These are phyloP conservation scores for Torulaspora microellipsoides DNA, from an alignment of 805 yeast genomes.

Conservation along the genomic window DNA sequence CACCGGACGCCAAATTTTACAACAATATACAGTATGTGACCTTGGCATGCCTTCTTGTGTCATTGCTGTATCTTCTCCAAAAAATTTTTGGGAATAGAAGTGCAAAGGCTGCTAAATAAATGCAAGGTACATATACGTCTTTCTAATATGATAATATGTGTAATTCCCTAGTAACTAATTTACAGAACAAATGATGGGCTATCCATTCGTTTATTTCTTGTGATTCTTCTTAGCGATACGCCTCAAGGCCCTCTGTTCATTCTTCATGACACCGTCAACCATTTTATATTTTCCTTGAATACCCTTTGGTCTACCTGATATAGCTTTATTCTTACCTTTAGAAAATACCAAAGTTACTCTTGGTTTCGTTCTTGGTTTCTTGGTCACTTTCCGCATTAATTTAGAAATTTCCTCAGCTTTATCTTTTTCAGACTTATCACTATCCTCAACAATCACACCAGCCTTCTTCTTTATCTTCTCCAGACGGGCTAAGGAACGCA, in stretches of 20 bases:
- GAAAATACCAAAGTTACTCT: constrained; percentile 89
- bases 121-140: neutral
- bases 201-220: constrained; percentile 30
- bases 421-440: constrained; percentile 82
- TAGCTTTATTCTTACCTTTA: constrained; percentile 74
- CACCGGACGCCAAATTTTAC: constrained; percentile 34
- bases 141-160: neutral
- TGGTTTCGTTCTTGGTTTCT: constrained; percentile 67
- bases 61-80: constrained; percentile 33
- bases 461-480: constrained; percentile 91
- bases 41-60: constrained; percentile 32
- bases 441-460: constrained; percentile 83
- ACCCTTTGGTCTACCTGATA: constrained; percentile 95
- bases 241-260: constrained; percentile 89
- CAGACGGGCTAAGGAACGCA: constrained; percentile 81
- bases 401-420: constrained; percentile 90
- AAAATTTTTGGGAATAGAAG: constrained; percentile 11
- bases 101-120: too few relatives aligned
- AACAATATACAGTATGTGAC: constrained; percentile 37
- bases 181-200: constrained; percentile 2
- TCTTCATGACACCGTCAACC: constrained; percentile 98
- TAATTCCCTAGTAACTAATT: constrained; percentile 5
- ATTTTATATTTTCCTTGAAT: constrained; percentile 96
- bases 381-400: constrained; percentile 74
- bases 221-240: constrained; percentile 80